phyloP scores from a whole-genome alignment of 805 yeast genomes.

The Teunomyces atbi region DNA sequence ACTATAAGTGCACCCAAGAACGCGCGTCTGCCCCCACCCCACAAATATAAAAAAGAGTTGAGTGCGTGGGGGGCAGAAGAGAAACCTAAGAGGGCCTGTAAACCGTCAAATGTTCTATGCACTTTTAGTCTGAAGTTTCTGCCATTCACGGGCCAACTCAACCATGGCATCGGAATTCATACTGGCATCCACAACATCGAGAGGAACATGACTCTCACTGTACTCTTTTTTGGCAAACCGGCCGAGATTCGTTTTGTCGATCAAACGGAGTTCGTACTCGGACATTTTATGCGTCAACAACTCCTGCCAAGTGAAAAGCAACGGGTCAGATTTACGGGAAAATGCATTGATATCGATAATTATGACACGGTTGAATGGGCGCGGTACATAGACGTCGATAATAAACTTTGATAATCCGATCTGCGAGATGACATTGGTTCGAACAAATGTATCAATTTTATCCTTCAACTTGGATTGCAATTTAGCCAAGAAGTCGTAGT shows the following conservation, averaged over 20 bases:
- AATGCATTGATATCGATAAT: conserved; percentile 88
- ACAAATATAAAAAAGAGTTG: no score
- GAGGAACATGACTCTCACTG: conserved; percentile 88
- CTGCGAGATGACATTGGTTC: conserved; percentile 27
- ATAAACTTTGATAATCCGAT: conserved; percentile 42
- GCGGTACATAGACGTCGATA: conserved; percentile 80
- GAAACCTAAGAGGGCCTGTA: neutral
- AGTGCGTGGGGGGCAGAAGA: no score
- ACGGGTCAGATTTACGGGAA: conserved; percentile 70
- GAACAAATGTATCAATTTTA: conserved; percentile 55
- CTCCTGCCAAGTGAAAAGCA: conserved; percentile 85
- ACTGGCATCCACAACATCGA: conserved; percentile 84
- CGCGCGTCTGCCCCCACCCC: no score
- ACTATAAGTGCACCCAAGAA: neutral
- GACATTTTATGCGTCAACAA: conserved; percentile 37
- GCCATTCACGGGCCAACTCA: conserved; percentile 65
- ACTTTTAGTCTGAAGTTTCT: conserved; percentile 8
- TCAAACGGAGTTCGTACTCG: conserved; percentile 58
- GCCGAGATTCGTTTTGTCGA: conserved; percentile 66
- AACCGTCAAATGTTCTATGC: neutral
- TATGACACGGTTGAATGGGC: conserved; percentile 63
- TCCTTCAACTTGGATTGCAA: conserved; percentile 47
- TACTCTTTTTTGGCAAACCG: conserved; percentile 80
- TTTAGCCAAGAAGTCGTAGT: conserved; percentile 64
- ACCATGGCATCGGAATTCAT: conserved; percentile 66